These are phyloP conservation scores for Glycine soja DNA, from an alignment of 306 rosid species.

Conservation along the genomic window DNA sequence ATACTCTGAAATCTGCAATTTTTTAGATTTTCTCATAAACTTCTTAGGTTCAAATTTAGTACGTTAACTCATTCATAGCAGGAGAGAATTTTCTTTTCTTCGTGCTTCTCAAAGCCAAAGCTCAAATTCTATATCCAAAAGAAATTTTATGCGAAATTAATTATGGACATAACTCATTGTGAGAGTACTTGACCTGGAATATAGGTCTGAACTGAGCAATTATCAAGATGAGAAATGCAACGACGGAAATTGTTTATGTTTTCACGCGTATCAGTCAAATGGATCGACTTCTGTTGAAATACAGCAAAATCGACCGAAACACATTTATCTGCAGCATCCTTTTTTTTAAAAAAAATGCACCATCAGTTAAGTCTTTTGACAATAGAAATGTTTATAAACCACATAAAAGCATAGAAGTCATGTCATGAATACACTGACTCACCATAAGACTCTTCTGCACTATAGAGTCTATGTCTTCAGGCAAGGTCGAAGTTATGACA, in stretches of 20 bases:
- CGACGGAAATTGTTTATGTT: conserved; percentile 58
- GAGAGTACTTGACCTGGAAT: conserved; percentile 59
- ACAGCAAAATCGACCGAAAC: conserved; percentile 76
- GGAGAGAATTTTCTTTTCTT: not conserved
- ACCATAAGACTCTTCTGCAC: conserved; percentile 69
- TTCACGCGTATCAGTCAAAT: conserved; percentile 59
- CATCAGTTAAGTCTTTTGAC: not conserved
- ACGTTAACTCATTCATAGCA: conserved; percentile 9
- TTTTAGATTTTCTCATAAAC: conserved; percentile 34
- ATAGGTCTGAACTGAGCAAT: conserved; percentile 72
- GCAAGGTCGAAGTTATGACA: conserved; percentile 64
- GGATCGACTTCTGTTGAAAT: conserved; percentile 71
- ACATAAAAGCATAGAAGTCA: conserved; percentile 16
- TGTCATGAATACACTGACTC: conserved; percentile 39
- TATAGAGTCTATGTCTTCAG: conserved; percentile 58
- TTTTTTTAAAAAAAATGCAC: conserved; percentile 14
- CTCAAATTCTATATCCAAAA: conserved; percentile 40
- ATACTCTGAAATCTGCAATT: conserved; percentile 74
- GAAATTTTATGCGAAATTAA: conserved; percentile 16
- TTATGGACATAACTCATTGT: conserved; percentile 29
- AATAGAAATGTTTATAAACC: conserved; percentile 3
- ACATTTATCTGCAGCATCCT: conserved; percentile 78
- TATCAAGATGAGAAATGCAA: conserved; percentile 68
- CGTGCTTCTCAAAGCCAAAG: conserved; percentile 15
- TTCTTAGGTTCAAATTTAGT: conserved; percentile 25